Percentiles rank a stretch among this genome's conserved stretches.
phyloP scores from a whole-genome alignment of 345 rosid genomes.

The Gossypium herbaceum region DNA sequence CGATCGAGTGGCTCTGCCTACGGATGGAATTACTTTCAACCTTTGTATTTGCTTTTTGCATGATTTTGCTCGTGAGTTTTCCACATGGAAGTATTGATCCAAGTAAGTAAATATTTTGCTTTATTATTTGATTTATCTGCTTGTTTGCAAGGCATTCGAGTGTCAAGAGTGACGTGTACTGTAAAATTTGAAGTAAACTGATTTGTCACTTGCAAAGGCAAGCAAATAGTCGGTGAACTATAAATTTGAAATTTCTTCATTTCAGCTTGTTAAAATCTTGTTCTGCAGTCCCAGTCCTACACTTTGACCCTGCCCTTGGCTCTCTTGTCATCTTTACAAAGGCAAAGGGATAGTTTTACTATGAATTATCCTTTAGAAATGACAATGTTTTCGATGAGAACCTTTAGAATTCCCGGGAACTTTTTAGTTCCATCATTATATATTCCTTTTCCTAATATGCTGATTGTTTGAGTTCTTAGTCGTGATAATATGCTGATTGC shows the following conservation, averaged over 20 bases:
- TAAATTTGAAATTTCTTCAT: background rate
- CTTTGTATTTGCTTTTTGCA: conserved; percentile 94
- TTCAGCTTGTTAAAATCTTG: background rate
- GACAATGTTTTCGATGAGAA: too few relatives aligned
- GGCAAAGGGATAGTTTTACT: too few relatives aligned
- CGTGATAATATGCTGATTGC: conserved; percentile 8
- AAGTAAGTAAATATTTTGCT: conserved; percentile 48
- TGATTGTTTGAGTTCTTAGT: background rate
- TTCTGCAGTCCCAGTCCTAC: background rate
- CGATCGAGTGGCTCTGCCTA: conserved; percentile 98
- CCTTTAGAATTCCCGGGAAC: too few relatives aligned
- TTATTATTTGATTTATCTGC: background rate
- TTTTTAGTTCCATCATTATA: background rate
- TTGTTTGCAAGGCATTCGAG: background rate
- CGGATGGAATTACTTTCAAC: conserved; percentile 99
- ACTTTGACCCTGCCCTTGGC: background rate
- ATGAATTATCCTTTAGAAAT: too few relatives aligned
- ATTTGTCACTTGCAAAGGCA: background rate
- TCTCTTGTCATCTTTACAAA: background rate
- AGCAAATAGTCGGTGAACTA: background rate
- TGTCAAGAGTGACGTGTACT: background rate
- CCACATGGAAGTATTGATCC: conserved; percentile 97
- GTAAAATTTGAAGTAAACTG: background rate
- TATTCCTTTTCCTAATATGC: background rate
- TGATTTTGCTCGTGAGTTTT: conserved; percentile 94